Conservation (phyloP, 164 flowering plant genomes). For the Kingdonia uniflora region DNA sequence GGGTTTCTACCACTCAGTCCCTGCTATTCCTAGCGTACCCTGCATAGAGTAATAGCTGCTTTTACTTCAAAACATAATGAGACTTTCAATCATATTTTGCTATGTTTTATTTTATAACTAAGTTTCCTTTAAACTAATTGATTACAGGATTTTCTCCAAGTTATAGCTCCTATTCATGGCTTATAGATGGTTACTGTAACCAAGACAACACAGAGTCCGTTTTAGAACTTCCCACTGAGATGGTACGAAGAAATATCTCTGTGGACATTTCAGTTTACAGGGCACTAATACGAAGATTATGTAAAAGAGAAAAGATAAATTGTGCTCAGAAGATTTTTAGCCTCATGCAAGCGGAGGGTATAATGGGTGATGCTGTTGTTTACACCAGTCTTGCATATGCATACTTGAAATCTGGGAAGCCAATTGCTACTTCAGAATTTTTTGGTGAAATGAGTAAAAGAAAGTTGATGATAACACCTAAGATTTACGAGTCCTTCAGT, state of each 20-base stretch:
- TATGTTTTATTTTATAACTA: no score
- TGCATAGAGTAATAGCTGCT: no score
- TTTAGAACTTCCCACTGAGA: constrained; percentile 41
- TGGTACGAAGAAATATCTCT: constrained; percentile 34
- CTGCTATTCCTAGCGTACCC: no score
- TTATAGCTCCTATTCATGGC: constrained; percentile 68
- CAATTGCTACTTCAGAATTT: constrained; percentile 29
- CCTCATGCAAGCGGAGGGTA: constrained; percentile 46
- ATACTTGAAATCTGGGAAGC: constrained; percentile 46
- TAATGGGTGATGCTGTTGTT: constrained; percentile 59
- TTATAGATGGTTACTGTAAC: constrained; percentile 67
- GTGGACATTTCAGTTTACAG: constrained; percentile 58
- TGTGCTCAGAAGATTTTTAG: constrained; percentile 45
- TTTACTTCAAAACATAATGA: no score
- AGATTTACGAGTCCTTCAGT: constrained; percentile 43
- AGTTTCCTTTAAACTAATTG: not conserved
- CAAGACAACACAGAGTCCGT: constrained; percentile 38
- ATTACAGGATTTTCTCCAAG: constrained; percentile 60
- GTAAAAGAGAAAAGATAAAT: constrained; percentile 49
- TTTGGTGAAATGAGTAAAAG: constrained; percentile 59
- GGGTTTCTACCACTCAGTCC: no score
- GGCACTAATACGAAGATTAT: constrained; percentile 66
- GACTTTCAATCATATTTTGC: no score
- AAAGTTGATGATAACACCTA: constrained; percentile 48
- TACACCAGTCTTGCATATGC: constrained; percentile 59